Base-by-base conservation (phyloP, 306 rosid genomes). In the Cucurbita maxima region DNA sequence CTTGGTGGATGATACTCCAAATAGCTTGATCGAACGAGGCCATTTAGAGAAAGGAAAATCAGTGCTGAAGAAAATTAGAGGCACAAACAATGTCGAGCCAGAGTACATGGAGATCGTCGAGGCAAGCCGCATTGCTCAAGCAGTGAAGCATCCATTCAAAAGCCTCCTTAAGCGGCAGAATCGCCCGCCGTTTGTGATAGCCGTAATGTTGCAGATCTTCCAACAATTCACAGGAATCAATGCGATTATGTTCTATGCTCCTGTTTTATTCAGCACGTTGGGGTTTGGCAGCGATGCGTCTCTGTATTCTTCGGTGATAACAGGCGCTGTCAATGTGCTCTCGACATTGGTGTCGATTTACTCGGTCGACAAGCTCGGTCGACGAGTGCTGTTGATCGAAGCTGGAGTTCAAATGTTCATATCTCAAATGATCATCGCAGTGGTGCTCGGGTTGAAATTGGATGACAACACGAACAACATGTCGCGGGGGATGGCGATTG, bases 201-300 rank as follows among this genome's bases (percentile, higher is more conserved):
- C 89, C 18, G 2, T 87, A 16, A 3, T 2, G 3, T 0, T 87
- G 81, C 96, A 89, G 80, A 85, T 86, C 1, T 90, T 90, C 82
- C 96, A 90, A 36, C 96, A 90, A 66, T 79, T 80, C 63, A 90
- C 91, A 0, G 93, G 93, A 3, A 89, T 89, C 40, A 87, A 89
- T 0, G 91, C 95, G 0, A 77, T 88, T 69, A 89, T 89, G 91
- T 89, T 89, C 76, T 89, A 89, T 12, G 91, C 95, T 2, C 95
- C 91, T 2, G 91, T 86, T 13, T 59, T 86, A 56, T 88, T 88
- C 77, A 83, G 19, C 74, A 80, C 89, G 0, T 5, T 89, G 22
- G 91, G 96, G 36, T 89, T 87, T 12, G 60, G 78, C 2, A 56
- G 5, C 9, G 87, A 85, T 1, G 88, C 96, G 0, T 77, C 89